phyloP scores from a whole-genome alignment of 169 alveolate species.

The Plasmodium adleri region DNA sequence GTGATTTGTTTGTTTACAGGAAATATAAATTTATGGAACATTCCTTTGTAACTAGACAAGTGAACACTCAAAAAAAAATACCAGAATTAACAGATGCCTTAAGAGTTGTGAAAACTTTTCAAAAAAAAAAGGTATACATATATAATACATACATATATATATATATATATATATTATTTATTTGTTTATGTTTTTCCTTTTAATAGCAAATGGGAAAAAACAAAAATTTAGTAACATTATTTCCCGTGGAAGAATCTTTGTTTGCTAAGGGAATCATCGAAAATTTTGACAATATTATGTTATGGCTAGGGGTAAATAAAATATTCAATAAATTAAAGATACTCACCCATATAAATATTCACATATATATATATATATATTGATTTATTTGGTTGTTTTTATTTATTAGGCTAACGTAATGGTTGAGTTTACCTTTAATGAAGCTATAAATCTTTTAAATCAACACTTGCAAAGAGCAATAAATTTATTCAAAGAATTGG shows the following conservation, averaged over 20 bases:
- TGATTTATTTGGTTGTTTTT: background rate
- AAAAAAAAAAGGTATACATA: slow-evolving; percentile 65
- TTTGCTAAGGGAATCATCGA: slow-evolving; percentile 88
- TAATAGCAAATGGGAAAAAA: slow-evolving; percentile 55
- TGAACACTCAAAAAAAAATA: slow-evolving; percentile 80
- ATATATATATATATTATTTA: slow-evolving; percentile 2
- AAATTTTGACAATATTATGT: slow-evolving; percentile 86
- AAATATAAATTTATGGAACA: slow-evolving; percentile 87
- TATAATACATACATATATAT: slow-evolving; percentile 1
- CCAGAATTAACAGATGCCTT: slow-evolving; percentile 86
- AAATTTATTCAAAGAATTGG: slow-evolving; percentile 78
- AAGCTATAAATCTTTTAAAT: slow-evolving; percentile 87
- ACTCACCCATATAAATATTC: background rate
- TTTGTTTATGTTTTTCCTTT: background rate
- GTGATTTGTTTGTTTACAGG: slow-evolving; percentile 53
- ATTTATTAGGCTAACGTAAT: slow-evolving; percentile 88
- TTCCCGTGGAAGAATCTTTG: slow-evolving; percentile 88
- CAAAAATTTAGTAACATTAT: slow-evolving; percentile 59
- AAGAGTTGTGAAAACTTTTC: slow-evolving; percentile 55
- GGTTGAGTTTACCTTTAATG: slow-evolving; percentile 91
- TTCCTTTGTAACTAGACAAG: slow-evolving; percentile 79
- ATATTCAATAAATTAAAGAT: background rate
- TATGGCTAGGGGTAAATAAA: slow-evolving; percentile 90
- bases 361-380: too few relatives aligned
- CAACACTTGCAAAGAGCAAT: slow-evolving; percentile 84